Percentiles rank a stretch among this genome's conserved stretches.
Evolutionary conservation across 805 yeast species (phyloP).

Genomic region (Naumovozyma dairenensis): DNA sequence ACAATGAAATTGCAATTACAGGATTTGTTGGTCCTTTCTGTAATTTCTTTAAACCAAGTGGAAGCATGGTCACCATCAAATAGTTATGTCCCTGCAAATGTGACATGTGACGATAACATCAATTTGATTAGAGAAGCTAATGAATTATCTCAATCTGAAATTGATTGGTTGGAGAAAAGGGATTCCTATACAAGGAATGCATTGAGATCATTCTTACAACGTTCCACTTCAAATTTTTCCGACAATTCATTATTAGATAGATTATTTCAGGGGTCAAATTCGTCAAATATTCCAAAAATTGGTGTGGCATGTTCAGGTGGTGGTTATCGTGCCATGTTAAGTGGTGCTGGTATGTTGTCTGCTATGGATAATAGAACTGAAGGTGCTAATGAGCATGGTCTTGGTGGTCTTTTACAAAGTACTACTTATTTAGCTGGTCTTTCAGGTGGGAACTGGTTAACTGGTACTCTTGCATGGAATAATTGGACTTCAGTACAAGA

Average conservation of each 20-base stretch:
- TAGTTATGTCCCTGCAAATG: conserved; percentile 52
- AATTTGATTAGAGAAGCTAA: conserved; percentile 40
- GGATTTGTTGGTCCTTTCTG: neutral
- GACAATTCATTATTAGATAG: conserved; percentile 9
- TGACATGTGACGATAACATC: conserved; percentile 42
- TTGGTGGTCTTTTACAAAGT: conserved; percentile 68
- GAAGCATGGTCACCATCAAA: conserved; percentile 45
- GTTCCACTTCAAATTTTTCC: conserved; percentile 27
- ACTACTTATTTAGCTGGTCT: conserved; percentile 66
- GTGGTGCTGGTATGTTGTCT: conserved; percentile 75
- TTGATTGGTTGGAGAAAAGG: conserved; percentile 42
- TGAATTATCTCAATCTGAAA: conserved; percentile 37
- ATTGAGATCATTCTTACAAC: conserved; percentile 36
- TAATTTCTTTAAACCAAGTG: neutral
- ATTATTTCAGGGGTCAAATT: conserved; percentile 15
- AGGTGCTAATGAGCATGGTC: conserved; percentile 42
- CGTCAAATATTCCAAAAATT: conserved; percentile 33
- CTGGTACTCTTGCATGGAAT: conserved; percentile 58
- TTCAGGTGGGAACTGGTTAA: conserved; percentile 80
- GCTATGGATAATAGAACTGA: conserved; percentile 73
- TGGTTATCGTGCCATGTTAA: conserved; percentile 82
- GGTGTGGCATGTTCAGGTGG: conserved; percentile 74
- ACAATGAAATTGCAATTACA: neutral
- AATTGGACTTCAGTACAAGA: conserved; percentile 64
- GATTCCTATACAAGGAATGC: conserved; percentile 37